Conservation (phyloP, 345 rosid species). For the Brassica juncea region DNA sequence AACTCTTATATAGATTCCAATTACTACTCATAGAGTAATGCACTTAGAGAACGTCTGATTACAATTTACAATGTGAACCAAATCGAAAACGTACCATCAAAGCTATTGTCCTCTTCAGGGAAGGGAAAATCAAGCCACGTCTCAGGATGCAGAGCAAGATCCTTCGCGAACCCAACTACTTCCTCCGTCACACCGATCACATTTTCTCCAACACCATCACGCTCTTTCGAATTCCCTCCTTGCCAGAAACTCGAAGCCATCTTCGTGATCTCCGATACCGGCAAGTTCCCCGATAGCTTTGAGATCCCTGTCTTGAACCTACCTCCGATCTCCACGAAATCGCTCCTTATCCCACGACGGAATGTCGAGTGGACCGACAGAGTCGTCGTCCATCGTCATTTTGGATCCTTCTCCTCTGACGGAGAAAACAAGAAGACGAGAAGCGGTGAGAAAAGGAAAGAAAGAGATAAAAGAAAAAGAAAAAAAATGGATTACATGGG, state of each 20-base stretch:
- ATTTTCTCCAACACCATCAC: conserved; percentile 25
- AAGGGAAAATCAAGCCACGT: conserved; percentile 96
- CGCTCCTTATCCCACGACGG: conserved; percentile 42
- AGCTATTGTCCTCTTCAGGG: conserved; percentile 71
- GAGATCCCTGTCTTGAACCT: conserved; percentile 60
- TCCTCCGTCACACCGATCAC: conserved; percentile 78
- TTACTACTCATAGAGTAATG: too few relatives aligned
- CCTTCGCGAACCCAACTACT: conserved; percentile 80
- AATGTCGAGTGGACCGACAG: too few relatives aligned
- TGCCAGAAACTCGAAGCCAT: conserved; percentile 53
- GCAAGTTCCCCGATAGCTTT: conserved; percentile 63
- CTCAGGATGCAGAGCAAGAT: conserved; percentile 90
- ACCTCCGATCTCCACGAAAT: conserved; percentile 54
- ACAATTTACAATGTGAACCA: conserved; percentile 15
- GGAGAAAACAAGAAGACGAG: too few relatives aligned
- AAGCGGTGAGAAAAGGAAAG: too few relatives aligned
- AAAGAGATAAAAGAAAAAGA: too few relatives aligned
- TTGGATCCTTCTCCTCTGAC: too few relatives aligned
- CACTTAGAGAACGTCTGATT: too few relatives aligned
- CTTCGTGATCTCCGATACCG: conserved; percentile 48
- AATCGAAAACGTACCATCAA: conserved; percentile 58
- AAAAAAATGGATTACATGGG: too few relatives aligned
- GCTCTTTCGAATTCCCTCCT: conserved; percentile 41
- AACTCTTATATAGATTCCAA: neutral
- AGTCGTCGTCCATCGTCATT: too few relatives aligned